Evolutionary conservation across 495 filamentous ascomycete species (phyloP).

Genomic region (Aspergillus heteromorphus): DNA sequence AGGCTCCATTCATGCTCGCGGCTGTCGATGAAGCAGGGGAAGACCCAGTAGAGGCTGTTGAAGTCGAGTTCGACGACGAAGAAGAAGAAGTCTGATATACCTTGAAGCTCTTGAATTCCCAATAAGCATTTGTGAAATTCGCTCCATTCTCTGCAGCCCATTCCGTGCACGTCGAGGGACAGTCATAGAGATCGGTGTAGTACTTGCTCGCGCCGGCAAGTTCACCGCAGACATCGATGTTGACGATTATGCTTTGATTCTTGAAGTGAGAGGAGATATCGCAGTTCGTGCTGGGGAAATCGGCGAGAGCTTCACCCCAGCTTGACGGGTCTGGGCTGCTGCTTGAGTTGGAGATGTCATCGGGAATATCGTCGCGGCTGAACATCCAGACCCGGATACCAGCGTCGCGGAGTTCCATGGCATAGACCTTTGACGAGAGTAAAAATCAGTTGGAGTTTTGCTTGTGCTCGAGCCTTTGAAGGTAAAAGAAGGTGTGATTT

Average conservation of each 20-base stretch:
- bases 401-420: conserved; percentile 38
- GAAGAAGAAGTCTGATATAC: conserved; percentile 29
- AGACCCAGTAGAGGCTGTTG: not conserved
- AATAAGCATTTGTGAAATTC: conserved; percentile 41
- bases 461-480: too few species aligned
- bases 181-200: conserved; percentile 37
- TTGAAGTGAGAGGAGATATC: conserved; percentile 42
- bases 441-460: not conserved
- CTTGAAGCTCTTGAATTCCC: conserved; percentile 47
- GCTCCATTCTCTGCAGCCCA: conserved; percentile 37
- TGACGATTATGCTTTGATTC: conserved; percentile 48
- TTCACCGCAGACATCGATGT: conserved; percentile 47
- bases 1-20: too few species aligned
- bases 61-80: not conserved
- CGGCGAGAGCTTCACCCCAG: conserved; percentile 44
- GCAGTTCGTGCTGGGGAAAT: conserved; percentile 48
- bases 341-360: conserved; percentile 25
- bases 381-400: conserved; percentile 50
- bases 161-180: conserved; percentile 37
- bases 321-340: conserved; percentile 38
- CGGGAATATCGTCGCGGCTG: conserved; percentile 32
- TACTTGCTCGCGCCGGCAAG: conserved; percentile 26
- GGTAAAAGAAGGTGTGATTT: not conserved
- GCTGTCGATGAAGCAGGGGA: too few species aligned
- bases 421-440: conserved; percentile 30